phyloP scores from a whole-genome alignment of 106 monocot species.

The Hemerocallis citrina region DNA sequence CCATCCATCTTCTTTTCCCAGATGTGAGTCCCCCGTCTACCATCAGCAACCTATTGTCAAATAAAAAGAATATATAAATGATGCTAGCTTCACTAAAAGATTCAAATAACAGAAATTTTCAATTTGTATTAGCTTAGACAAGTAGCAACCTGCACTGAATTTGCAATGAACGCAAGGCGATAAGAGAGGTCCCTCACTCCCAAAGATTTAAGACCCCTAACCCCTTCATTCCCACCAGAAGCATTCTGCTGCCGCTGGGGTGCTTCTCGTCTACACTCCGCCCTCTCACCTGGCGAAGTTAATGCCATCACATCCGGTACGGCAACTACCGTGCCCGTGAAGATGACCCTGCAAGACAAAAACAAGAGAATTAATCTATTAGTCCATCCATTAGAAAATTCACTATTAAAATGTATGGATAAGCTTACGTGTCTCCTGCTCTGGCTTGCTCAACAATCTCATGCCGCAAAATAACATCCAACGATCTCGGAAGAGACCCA shows the following conservation, averaged over 20 bases:
- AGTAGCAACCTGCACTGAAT: slow-evolving; percentile 76
- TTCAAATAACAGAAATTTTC: background rate
- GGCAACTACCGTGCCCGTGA: slow-evolving; percentile 82
- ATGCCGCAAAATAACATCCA: slow-evolving; percentile 92
- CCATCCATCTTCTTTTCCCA: slow-evolving; percentile 65
- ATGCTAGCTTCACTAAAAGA: background rate
- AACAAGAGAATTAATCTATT: background rate
- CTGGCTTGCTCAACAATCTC: slow-evolving; percentile 98
- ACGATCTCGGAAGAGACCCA: slow-evolving; percentile 89
- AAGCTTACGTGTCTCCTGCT: slow-evolving; percentile 93
- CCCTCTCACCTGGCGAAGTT: slow-evolving; percentile 94
- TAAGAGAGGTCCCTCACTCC: slow-evolving; percentile 95
- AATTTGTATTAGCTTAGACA: background rate
- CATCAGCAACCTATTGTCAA: slow-evolving; percentile 58
- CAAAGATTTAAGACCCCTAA: slow-evolving; percentile 68
- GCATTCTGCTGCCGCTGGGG: slow-evolving; percentile 63
- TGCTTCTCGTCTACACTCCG: slow-evolving; percentile 76
- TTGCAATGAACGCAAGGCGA: slow-evolving; percentile 91
- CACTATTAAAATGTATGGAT: no score
- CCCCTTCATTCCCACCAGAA: slow-evolving; percentile 69
- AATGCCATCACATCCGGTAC: slow-evolving; percentile 93
- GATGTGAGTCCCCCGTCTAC: slow-evolving; percentile 56
- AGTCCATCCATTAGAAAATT: background rate
- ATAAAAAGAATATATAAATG: slow-evolving; percentile 2
- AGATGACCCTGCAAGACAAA: slow-evolving; percentile 54